Percentiles rank a stretch among this genome's conserved stretches.
These are phyloP conservation scores for Dactylellina sp. DNA, from an alignment of 2,329 filamentous ascomycete genomes.

Conservation along the genomic window DNA sequence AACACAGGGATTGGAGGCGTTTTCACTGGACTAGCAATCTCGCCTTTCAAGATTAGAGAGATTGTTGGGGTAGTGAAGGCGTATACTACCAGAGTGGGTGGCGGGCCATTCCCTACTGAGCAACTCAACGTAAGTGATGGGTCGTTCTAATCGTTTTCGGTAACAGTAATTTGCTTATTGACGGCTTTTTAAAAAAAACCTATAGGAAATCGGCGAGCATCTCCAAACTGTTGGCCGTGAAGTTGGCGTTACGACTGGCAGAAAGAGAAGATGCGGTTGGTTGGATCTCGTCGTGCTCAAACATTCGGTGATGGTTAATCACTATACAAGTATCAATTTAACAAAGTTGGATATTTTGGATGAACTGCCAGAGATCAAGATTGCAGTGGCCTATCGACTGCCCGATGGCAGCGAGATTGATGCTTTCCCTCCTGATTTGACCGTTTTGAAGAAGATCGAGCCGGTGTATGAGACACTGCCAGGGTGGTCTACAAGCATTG, in stretches of 20 bases:
- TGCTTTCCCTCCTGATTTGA: conserved; percentile 74
- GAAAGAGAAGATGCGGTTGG: conserved; percentile 60
- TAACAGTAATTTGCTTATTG: no score
- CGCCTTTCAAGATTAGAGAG: conserved; percentile 72
- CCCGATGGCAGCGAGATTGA: conserved; percentile 68
- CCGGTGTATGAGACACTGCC: conserved; percentile 76
- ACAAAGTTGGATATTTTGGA: conserved; percentile 78
- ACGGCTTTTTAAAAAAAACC: no score
- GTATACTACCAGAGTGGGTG: conserved; percentile 74
- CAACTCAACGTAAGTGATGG: conserved; percentile 66
- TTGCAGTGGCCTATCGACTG: conserved; percentile 77
- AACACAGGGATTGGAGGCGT: conserved; percentile 73
- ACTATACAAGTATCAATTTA: conserved; percentile 73
- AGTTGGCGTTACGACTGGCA: conserved; percentile 65
- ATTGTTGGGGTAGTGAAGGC: conserved; percentile 76
- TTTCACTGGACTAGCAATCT: conserved; percentile 73
- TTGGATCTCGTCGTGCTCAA: conserved; percentile 77
- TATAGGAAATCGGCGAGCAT: conserved; percentile 65
- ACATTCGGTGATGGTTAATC: conserved; percentile 74
- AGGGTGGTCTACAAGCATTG: conserved; percentile 76
- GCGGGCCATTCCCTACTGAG: conserved; percentile 77
- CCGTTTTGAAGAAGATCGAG: conserved; percentile 70
- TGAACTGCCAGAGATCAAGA: conserved; percentile 78
- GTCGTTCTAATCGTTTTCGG: no score
- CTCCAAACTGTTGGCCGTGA: conserved; percentile 68